phyloP scores from a whole-genome alignment of 2,329 filamentous ascomycete genomes.

The Arthroderma uncinatum region DNA sequence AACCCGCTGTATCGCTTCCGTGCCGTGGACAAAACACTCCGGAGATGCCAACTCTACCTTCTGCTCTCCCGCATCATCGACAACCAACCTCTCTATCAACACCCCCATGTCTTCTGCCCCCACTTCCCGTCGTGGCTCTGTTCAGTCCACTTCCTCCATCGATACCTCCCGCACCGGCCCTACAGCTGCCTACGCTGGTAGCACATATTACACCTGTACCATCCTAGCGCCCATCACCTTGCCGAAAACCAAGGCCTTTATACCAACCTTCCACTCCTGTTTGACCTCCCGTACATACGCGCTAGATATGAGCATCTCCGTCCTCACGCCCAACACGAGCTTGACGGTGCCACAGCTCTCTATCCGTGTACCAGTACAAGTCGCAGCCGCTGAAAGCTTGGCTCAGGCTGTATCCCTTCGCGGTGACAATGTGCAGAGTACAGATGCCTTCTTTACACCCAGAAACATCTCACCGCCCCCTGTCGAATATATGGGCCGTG shows the following conservation, averaged over 20 bases:
- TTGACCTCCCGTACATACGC: slow-evolving; percentile 53
- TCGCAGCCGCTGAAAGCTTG: slow-evolving; percentile 19
- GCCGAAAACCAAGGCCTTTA: slow-evolving; percentile 47
- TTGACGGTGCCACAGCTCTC: slow-evolving; percentile 31
- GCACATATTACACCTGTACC: slow-evolving; percentile 49
- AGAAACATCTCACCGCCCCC: slow-evolving; percentile 10
- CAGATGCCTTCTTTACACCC: slow-evolving; percentile 15
- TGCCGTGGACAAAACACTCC: slow-evolving; percentile 44
- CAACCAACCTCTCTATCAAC: slow-evolving; percentile 16
- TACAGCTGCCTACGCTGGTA: slow-evolving; percentile 35
- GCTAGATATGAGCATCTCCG: slow-evolving; percentile 48
- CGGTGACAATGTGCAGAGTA: neutral
- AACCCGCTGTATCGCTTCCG: slow-evolving; percentile 45
- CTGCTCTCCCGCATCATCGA: slow-evolving; percentile 33
- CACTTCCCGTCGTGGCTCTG: slow-evolving; percentile 20
- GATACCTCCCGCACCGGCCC: slow-evolving; percentile 25
- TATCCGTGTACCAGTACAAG: slow-evolving; percentile 35
- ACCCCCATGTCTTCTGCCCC: slow-evolving; percentile 18
- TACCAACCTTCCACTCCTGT: slow-evolving; percentile 61
- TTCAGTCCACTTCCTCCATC: slow-evolving; percentile 20
- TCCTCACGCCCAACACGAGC: slow-evolving; percentile 40
- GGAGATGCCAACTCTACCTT: slow-evolving; percentile 23
- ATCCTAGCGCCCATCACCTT: slow-evolving; percentile 53
- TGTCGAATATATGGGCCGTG: slow-evolving; percentile 8
- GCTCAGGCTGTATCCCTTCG: slow-evolving; percentile 6